phyloP scores from a whole-genome alignment of 2,329 filamentous ascomycete genomes.

The Fusarium pilosicola region DNA sequence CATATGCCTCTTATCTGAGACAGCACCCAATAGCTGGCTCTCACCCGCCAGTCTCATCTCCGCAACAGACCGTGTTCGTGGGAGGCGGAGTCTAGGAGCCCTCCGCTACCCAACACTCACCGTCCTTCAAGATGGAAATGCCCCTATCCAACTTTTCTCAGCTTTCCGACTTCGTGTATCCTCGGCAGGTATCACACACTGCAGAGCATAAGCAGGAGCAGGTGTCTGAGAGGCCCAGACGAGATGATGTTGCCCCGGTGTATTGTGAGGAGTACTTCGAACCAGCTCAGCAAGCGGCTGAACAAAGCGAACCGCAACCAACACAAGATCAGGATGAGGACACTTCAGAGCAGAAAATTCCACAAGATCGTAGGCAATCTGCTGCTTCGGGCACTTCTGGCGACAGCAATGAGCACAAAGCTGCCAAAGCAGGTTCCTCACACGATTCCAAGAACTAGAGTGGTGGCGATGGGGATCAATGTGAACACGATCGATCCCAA shows the following conservation, averaged over 20 bases:
- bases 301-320: neutral
- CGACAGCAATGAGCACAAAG: neutral
- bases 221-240: neutral
- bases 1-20: neutral
- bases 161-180: neutral
- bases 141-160: neutral
- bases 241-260: neutral
- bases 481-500: neutral
- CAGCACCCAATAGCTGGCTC: neutral
- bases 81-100: slow-evolving; percentile 21
- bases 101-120: slow-evolving; percentile 5
- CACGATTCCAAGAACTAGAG: neutral
- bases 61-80: neutral
- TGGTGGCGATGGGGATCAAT: neutral
- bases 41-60: neutral
- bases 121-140: neutral
- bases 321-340: neutral
- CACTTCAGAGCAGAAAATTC: neutral
- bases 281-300: neutral
- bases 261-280: slow-evolving; percentile 10
- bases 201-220: neutral
- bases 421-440: no score
- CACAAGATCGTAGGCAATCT: neutral
- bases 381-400: neutral
- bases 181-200: neutral